Evolutionary conservation across 345 rosid species (phyloP).

Genomic region (Turritis glabra): DNA sequence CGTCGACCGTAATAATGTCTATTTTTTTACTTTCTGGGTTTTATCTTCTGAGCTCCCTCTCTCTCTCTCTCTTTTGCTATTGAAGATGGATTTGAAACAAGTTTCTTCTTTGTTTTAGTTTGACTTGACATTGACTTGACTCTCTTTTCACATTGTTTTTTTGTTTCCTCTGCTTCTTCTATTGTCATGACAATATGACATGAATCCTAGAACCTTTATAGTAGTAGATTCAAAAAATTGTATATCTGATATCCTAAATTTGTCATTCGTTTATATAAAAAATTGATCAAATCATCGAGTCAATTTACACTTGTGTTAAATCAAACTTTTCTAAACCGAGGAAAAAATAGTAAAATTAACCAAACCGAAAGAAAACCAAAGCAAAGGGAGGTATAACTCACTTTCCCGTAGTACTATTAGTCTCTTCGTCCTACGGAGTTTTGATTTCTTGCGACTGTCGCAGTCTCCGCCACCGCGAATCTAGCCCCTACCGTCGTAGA

Average conservation of each 20-base stretch:
- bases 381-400: background rate
- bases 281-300: no score
- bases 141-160: background rate
- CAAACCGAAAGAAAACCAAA: background rate
- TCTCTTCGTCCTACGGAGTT: background rate
- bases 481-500: background rate
- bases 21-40: background rate
- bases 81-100: conserved; percentile 14
- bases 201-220: background rate
- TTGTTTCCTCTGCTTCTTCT: background rate
- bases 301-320: no score
- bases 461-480: background rate
- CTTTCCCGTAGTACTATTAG: background rate
- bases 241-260: no score
- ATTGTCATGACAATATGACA: background rate
- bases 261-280: no score
- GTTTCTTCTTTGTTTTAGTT: background rate
- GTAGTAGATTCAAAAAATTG: no score
- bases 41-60: conserved; percentile 2
- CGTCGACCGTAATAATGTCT: conserved; percentile 16
- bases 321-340: background rate
- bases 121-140: background rate
- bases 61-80: background rate
- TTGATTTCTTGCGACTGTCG: background rate
- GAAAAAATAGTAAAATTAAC: background rate